Conservation (phyloP, 805 yeast genomes). For the Candida cerambycidarum region DNA sequence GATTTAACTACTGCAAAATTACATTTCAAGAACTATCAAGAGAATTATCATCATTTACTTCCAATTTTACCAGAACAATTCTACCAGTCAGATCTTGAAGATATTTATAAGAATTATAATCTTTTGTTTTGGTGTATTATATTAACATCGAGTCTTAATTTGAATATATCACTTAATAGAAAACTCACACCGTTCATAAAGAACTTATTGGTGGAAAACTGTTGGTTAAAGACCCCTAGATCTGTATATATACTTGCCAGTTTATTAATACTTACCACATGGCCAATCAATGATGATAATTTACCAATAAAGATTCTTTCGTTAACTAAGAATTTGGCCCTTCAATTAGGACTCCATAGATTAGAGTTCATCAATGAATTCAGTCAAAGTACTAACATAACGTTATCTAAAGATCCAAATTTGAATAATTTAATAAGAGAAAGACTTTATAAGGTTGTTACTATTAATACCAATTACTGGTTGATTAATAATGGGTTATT, state of each 20-base stretch:
- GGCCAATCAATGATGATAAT: constrained; percentile 38
- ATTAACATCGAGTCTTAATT: constrained; percentile 31
- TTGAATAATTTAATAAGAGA: constrained; percentile 37
- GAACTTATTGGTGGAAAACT: constrained; percentile 37
- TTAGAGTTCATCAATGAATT: constrained; percentile 42
- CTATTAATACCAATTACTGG: constrained; percentile 46
- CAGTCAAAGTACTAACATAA: constrained; percentile 32
- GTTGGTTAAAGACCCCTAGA: constrained; percentile 48
- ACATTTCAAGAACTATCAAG: constrained; percentile 22
- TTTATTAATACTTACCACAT: constrained; percentile 42
- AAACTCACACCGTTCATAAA: constrained; percentile 33
- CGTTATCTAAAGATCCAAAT: constrained; percentile 26
- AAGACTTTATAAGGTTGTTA: constrained; percentile 42
- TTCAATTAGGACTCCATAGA: constrained; percentile 45
- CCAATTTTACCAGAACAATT: constrained; percentile 33
- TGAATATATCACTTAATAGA: constrained; percentile 20
- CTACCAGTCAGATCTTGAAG: constrained; percentile 18
- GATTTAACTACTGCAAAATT: constrained; percentile 7
- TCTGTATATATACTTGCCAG: constrained; percentile 39
- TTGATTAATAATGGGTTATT: constrained; percentile 39
- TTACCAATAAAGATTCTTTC: constrained; percentile 37
- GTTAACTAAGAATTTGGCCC: constrained; percentile 37
- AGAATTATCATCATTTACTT: constrained; percentile 28
- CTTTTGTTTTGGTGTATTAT: constrained; percentile 44
- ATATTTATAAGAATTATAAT: constrained; percentile 26